Evolutionary conservation across 371 early-diverging fungal genomes (phyloP), one percentile per base, ranked within the genome.

Genomic region (Mucor irregularis): DNA sequence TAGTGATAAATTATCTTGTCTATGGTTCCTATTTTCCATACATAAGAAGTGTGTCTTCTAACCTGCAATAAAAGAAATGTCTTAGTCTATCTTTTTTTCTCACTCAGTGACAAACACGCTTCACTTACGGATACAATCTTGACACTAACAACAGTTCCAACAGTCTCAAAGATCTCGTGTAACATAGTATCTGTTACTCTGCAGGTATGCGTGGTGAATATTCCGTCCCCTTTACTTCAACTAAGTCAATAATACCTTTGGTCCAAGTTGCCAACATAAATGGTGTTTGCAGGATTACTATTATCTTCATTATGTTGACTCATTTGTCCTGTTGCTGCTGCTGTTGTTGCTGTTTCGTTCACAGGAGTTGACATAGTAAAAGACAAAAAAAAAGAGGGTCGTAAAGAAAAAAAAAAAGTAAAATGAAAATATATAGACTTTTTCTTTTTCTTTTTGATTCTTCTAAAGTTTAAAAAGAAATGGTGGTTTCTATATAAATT

Each of bases 181-280:
- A 95, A 79, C 69, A 85, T 76, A 22, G 67, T 69, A 48, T 95
- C 94, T 42, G 88, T 91, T 38, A 90, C 88, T 52, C 68, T 64
- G 52, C 13, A 31, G 11, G 14, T 9, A n/a, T 10, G n/a, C 14
- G n/a, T 42, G 21, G 24, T 21, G 37, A 38, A 5, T 34, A 2
- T 24, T 31, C 16, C n/a, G 37, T 44, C 21, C 9, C 38, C 21
- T n/a, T n/a, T 26, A 16, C 11, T 31, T 16, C 49, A 25, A 17
- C 19, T 21, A 11, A 21, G 17, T 21, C 10, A 22, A 35, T 33
- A 17, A 50, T 54, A 78, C 78, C 86, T 85, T 53, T 85, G 89
- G 74, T 94, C 93, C 57, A 95, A 80, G 70, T 92, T 94, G 31
- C 94, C 94, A 26, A 93, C 92, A 60, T 94, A 95, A 26, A 92